Evolutionary conservation across 2,329 filamentous ascomycete genomes (phyloP).

Genomic region (Rhytidhysteron rufulum): DNA sequence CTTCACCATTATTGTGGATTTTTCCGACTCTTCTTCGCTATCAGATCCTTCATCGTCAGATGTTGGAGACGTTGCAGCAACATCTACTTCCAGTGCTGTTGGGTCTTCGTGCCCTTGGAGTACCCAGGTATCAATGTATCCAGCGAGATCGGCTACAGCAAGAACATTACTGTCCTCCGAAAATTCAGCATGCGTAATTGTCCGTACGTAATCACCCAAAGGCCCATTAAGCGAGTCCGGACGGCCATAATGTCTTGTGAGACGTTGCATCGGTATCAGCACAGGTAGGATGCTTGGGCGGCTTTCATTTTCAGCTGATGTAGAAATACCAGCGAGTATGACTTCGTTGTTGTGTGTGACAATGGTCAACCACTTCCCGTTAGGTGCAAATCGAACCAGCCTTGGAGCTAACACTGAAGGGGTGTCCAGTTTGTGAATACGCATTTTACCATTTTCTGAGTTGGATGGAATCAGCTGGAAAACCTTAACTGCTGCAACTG

Average conservation of each 20-base stretch:
- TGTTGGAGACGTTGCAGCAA: slow-evolving; percentile 26
- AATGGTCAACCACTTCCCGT: slow-evolving; percentile 66
- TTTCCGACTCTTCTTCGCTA: slow-evolving; percentile 49
- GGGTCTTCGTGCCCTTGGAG: slow-evolving; percentile 57
- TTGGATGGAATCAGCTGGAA: slow-evolving; percentile 63
- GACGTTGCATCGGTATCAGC: slow-evolving; percentile 37
- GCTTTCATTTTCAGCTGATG: slow-evolving; percentile 37
- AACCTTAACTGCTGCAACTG: slow-evolving; percentile 68
- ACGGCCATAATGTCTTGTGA: slow-evolving; percentile 22
- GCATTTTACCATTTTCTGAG: slow-evolving; percentile 57
- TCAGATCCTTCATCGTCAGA: slow-evolving; percentile 31
- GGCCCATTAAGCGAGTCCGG: slow-evolving; percentile 54
- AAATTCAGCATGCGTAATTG: slow-evolving; percentile 71
- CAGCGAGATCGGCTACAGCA: slow-evolving; percentile 75
- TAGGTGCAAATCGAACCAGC: slow-evolving; percentile 64
- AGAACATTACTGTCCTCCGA: slow-evolving; percentile 76
- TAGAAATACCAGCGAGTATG: slow-evolving; percentile 45
- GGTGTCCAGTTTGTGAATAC: slow-evolving; percentile 66
- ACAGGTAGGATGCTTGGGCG: slow-evolving; percentile 35
- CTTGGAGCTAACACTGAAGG: slow-evolving; percentile 65
- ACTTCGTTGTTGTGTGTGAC: slow-evolving; percentile 45
- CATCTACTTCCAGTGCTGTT: slow-evolving; percentile 39
- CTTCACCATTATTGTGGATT: slow-evolving; percentile 46
- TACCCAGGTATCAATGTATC: slow-evolving; percentile 84
- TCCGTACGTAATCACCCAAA: slow-evolving; percentile 71